Evolutionary conservation across 306 rosid genomes (phyloP).

Genomic region (Vicia sativa): DNA sequence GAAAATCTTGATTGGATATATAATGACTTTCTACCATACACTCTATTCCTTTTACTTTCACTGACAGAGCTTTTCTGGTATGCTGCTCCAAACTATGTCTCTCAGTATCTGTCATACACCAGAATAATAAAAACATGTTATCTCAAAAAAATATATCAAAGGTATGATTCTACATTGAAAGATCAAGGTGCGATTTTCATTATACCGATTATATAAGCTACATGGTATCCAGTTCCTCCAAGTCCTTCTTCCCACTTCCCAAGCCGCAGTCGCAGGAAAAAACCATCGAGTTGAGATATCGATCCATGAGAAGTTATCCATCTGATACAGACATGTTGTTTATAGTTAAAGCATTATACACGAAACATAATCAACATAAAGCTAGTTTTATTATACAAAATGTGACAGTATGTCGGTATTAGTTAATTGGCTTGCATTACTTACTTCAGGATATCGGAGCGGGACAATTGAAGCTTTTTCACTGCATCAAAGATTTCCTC

Average conservation of each 20-base stretch:
- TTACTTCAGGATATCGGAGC: constrained; percentile 77
- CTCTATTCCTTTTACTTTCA: constrained; percentile 63
- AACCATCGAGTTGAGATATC: constrained; percentile 65
- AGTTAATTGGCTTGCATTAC: constrained; percentile 41
- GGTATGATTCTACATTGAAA: constrained; percentile 18
- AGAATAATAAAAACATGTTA: constrained; percentile 25
- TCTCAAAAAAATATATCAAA: neutral
- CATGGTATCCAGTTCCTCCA: constrained; percentile 82
- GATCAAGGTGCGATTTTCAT: constrained; percentile 27
- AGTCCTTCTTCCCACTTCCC: constrained; percentile 89
- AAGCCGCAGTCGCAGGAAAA: constrained; percentile 86
- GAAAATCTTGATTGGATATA: constrained; percentile 86
- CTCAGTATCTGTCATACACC: constrained; percentile 52
- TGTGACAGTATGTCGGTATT: constrained; percentile 7
- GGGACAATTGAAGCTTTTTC: constrained; percentile 73
- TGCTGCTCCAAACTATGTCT: constrained; percentile 43
- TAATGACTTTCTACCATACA: constrained; percentile 67
- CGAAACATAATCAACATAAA: too few relatives aligned
- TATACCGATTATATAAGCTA: constrained; percentile 83
- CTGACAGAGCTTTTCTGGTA: constrained; percentile 53
- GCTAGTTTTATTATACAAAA: too few relatives aligned
- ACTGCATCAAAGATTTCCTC: constrained; percentile 58
- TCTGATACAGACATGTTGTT: too few relatives aligned
- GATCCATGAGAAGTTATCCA: constrained; percentile 61
- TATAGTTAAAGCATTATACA: too few relatives aligned